Conservation (phyloP, 306 rosid species). For the Amphicarpaea edgeworthii region DNA sequence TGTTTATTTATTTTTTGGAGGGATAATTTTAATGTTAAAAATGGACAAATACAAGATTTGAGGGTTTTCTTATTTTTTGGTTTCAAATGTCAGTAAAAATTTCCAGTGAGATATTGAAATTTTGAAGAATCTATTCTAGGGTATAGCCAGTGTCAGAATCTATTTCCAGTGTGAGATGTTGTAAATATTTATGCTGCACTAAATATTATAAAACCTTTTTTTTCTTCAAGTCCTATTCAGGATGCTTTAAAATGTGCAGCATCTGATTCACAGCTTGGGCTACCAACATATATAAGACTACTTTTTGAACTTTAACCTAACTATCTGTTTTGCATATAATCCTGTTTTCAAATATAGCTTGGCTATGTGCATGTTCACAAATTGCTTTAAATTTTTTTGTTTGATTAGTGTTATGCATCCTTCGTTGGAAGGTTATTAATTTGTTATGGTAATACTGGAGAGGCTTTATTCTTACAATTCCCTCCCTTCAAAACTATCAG, state of each 20-base stretch:
- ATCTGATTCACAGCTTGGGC: slow-evolving; percentile 26
- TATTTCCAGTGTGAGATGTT: not conserved
- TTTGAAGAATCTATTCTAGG: slow-evolving; percentile 21
- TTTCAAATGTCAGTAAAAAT: not conserved
- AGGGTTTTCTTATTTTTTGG: slow-evolving; percentile 6
- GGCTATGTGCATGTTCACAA: not conserved
- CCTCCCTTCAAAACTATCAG: slow-evolving; percentile 51
- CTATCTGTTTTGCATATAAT: slow-evolving; percentile 12
- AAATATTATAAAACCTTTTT: not conserved
- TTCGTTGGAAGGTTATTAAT: slow-evolving; percentile 36
- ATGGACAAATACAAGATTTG: not conserved
- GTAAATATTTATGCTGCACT: slow-evolving; percentile 24
- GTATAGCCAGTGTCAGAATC: not conserved
- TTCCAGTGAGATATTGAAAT: not conserved
- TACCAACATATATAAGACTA: slow-evolving; percentile 2
- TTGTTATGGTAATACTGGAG: slow-evolving; percentile 24
- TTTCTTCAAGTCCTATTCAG: not conserved
- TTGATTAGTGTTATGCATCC: slow-evolving; percentile 14
- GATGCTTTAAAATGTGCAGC: slow-evolving; percentile 29
- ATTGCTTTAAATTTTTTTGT: slow-evolving; percentile 31
- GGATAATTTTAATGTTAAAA: not conserved
- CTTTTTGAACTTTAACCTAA: slow-evolving; percentile 23
- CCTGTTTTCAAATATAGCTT: not conserved
- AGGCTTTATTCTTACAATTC: slow-evolving; percentile 33
- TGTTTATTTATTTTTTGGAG: slow-evolving; percentile 18